Evolutionary conservation across 306 rosid genomes (phyloP).

Genomic region (Acmispon strigosus): DNA sequence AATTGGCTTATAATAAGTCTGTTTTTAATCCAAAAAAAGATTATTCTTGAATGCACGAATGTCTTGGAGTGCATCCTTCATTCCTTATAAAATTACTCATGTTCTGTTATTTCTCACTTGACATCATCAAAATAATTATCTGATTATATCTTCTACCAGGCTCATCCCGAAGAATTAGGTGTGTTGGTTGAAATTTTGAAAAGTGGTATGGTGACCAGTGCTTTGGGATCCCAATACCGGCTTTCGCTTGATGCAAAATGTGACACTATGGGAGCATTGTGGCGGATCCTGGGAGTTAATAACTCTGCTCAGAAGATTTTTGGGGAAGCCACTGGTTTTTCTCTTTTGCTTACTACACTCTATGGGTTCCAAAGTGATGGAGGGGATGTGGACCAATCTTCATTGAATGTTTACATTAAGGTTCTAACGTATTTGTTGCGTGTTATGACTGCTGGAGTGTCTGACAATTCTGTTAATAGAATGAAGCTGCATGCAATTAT

Average conservation of each 20-base stretch:
- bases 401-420: slow-evolving; percentile 47
- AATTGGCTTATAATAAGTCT: background rate
- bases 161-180: slow-evolving; percentile 91
- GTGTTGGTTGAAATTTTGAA: slow-evolving; percentile 81
- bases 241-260: slow-evolving; percentile 88
- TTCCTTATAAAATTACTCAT: slow-evolving; percentile 1
- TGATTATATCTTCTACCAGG: slow-evolving; percentile 44
- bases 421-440: slow-evolving; percentile 71
- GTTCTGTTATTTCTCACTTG: slow-evolving; percentile 19
- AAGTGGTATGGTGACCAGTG: slow-evolving; percentile 90
- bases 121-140: slow-evolving; percentile 20
- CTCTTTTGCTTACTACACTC: slow-evolving; percentile 92
- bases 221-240: slow-evolving; percentile 74
- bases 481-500: slow-evolving; percentile 68
- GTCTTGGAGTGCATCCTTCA: background rate
- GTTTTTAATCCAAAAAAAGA: background rate
- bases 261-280: slow-evolving; percentile 86
- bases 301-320: slow-evolving; percentile 73
- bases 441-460: slow-evolving; percentile 75
- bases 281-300: slow-evolving; percentile 87
- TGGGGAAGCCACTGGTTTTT: slow-evolving; percentile 97
- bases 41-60: slow-evolving; percentile 1
- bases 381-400: slow-evolving; percentile 46
- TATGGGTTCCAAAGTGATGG: slow-evolving; percentile 88
- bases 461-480: slow-evolving; percentile 75